Conservation (phyloP, 2,329 filamentous ascomycete genomes). For the Phaeosphaeriaceae sp. region DNA sequence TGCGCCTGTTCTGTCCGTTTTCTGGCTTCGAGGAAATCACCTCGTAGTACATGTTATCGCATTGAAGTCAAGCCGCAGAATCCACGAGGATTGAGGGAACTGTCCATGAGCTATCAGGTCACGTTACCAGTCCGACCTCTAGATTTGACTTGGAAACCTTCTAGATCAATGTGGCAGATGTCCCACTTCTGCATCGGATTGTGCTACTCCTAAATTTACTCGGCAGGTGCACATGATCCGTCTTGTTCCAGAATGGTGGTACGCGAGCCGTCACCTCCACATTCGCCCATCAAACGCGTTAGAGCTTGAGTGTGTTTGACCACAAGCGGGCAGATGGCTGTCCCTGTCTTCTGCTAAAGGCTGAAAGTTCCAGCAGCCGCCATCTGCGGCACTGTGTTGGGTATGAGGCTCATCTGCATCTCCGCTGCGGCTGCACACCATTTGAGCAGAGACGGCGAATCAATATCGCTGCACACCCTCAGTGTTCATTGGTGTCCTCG, state of each 20-base stretch:
- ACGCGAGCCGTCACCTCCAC: neutral
- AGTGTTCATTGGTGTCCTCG: constrained; percentile 19
- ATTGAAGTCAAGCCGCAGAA: too few species aligned
- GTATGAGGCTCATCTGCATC: neutral
- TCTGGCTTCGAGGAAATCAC: too few species aligned
- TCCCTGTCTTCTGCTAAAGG: neutral
- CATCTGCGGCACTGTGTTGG: neutral
- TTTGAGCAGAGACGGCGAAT: constrained; percentile 4
- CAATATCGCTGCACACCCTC: constrained; percentile 16
- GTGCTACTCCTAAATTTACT: neutral
- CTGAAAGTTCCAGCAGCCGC: neutral
- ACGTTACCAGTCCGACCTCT: neutral
- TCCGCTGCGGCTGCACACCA: constrained; percentile 9
- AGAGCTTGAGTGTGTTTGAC: neutral
- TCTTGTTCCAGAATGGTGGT: constrained; percentile 3
- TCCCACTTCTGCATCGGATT: neutral
- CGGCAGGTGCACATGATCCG: neutral
- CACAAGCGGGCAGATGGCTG: neutral
- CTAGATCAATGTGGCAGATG: neutral
- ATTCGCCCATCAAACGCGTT: neutral
- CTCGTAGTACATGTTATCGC: too few species aligned
- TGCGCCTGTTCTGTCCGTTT: too few species aligned
- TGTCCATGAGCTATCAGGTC: neutral
- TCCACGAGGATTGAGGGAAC: neutral
- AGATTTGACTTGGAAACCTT: neutral